Evolutionary conservation across 345 rosid genomes (phyloP), one percentile per base, ranked within the genome.

Genomic region (Triadica sebifera): DNA sequence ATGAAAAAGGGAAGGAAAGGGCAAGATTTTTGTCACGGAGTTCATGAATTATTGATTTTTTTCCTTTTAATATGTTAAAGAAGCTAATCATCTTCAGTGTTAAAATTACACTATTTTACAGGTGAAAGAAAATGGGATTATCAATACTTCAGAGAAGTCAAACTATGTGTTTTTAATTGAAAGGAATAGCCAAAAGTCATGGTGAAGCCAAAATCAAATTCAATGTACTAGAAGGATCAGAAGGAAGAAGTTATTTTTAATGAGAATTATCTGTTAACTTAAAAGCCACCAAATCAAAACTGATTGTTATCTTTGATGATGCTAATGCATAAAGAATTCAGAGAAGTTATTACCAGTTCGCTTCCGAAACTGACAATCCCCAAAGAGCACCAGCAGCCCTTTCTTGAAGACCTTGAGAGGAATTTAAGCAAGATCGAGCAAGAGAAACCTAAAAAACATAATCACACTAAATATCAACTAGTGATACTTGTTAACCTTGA

Each of bases 311-410:
- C 13, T 60, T 16, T 67, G 22, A 46, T 20, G 11, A 38, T 51
- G 10, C 5, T 12, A 47, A 13, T 51, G n/a, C 43, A 62, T 38
- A 24, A 61, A 60, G 34, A 29, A 20, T 53, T 46, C 50, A 41
- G 19, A 46, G 37, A 3, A 12, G 1, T 8, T 5, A n/a, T 19
- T 78, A 78, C 81, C 81, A 73, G 37, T 74, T 79, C 52, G 80
- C 74, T 72, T 83, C 84, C 24, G 86, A 83, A 16, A 83, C 82
- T 2, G 86, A 83, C 77, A 80, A 77, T 58, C 84, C 82, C 84
- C 84, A 83, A 3, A 80, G 74, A 60, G 84, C 80, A 22, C 84
- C 84, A 24, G 84, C 86, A 52, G 84, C 84, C 69, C 86, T 75
- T 73, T 84, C 84, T 74, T 84, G 86, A 70, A 84, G 81, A 73